phyloP scores from a whole-genome alignment of 1,139 yeast species.

The Blastobotrys petasosporus region DNA sequence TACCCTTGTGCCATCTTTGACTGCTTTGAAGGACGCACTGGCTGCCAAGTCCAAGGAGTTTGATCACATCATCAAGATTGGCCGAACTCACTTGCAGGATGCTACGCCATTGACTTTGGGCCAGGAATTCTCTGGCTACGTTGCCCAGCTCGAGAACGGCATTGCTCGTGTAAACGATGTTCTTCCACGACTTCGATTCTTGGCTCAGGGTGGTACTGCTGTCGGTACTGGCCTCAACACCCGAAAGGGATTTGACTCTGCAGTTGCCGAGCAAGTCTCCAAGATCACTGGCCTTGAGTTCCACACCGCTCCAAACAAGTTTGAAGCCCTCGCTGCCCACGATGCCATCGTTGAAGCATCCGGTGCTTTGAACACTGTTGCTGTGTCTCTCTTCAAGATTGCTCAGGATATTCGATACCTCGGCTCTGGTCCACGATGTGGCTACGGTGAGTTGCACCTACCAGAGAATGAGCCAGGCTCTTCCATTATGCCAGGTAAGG shows the following conservation, averaged over 20 bases:
- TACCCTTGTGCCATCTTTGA: conserved; percentile 72
- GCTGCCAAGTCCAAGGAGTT: conserved; percentile 77
- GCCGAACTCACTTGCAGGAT: conserved; percentile 97
- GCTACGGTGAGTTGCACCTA: conserved; percentile 89
- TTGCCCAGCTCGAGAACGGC: conserved; percentile 86
- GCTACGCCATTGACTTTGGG: conserved; percentile 98
- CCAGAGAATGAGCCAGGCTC: conserved; percentile 99
- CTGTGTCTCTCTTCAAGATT: conserved; percentile 87
- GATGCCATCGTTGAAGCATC: conserved; percentile 97
- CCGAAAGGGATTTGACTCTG: conserved; percentile 77
- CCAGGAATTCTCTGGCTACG: conserved; percentile 96
- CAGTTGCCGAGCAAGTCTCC: conserved; percentile 74
- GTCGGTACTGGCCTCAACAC: conserved; percentile 98
- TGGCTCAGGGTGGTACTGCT: conserved; percentile 99
- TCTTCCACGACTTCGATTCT: conserved; percentile 66
- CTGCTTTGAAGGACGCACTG: conserved; percentile 69
- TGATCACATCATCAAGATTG: conserved; percentile 84
- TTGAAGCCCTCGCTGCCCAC: conserved; percentile 98
- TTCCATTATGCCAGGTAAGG: conserved; percentile 99
- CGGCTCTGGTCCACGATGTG: conserved; percentile 99
- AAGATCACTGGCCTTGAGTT: conserved; percentile 82
- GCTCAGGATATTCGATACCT: conserved; percentile 97
- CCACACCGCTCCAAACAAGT: conserved; percentile 95
- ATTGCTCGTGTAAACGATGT: conserved; percentile 74
- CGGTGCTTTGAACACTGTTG: conserved; percentile 94